These are phyloP conservation scores for Papilionanthe hybrid DNA, from an alignment of 116 monocot genomes.

Conservation along the genomic window DNA sequence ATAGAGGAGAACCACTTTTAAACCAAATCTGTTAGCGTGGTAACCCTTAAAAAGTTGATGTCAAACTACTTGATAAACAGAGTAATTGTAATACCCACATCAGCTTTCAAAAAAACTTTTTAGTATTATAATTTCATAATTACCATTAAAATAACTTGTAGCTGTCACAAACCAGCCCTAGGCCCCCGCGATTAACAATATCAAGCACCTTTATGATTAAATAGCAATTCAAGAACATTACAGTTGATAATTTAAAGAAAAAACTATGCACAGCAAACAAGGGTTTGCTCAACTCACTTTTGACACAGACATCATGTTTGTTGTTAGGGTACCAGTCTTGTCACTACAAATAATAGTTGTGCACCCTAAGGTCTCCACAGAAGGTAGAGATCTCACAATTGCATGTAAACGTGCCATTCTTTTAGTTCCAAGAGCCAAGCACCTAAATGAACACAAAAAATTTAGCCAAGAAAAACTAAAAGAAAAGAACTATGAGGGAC, in stretches of 20 bases:
- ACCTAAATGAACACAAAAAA: constrained; percentile 37
- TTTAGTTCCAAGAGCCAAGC: constrained; percentile 97
- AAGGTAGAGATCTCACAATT: constrained; percentile 92
- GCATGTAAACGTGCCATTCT: constrained; percentile 98
- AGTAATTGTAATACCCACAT: too few species aligned
- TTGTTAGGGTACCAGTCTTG: constrained; percentile 97
- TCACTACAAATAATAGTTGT: constrained; percentile 99
- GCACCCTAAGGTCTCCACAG: constrained; percentile 97
- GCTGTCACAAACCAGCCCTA: not conserved
- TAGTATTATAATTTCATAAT: too few species aligned
- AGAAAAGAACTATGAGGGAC: not conserved
- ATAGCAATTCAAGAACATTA: not conserved
- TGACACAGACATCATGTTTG: constrained; percentile 99
- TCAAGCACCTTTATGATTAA: not conserved
- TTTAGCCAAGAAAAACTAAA: not conserved
- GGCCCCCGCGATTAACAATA: not conserved
- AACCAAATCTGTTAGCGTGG: too few species aligned
- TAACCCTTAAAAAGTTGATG: too few species aligned
- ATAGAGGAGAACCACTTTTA: too few species aligned
- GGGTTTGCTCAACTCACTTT: constrained; percentile 46
- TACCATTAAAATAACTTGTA: too few species aligned
- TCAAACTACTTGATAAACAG: too few species aligned
- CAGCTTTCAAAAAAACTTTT: too few species aligned
- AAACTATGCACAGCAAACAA: not conserved
- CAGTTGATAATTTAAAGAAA: not conserved